phyloP scores from a whole-genome alignment of 352 stramenopile species.

The Phytophthora pini region DNA sequence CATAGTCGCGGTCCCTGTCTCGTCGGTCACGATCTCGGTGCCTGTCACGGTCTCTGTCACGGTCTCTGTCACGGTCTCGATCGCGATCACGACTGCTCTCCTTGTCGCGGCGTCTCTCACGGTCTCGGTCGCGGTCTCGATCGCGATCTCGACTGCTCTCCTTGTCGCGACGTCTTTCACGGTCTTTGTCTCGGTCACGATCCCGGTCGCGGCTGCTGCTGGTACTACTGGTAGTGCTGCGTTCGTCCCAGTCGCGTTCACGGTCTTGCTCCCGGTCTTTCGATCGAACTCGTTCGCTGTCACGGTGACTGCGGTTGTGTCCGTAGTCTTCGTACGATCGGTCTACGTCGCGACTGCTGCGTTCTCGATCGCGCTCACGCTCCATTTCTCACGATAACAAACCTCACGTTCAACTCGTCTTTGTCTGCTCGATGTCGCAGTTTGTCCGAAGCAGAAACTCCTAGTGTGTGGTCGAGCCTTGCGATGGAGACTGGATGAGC shows the following conservation, averaged over 20 bases:
- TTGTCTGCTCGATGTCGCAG: constrained; percentile 12
- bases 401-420: constrained; percentile 9
- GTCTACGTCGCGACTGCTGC: constrained; percentile 26
- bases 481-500: background rate
- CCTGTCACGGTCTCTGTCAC: constrained; percentile 39
- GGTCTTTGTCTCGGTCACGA: constrained; percentile 33
- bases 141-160: constrained; percentile 15
- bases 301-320: constrained; percentile 31
- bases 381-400: constrained; percentile 37
- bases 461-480: constrained; percentile 15
- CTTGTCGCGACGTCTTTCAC: constrained; percentile 24
- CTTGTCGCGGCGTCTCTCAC: constrained; percentile 22
- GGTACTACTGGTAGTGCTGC: constrained; percentile 34
- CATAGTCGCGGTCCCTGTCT: constrained; percentile 45
- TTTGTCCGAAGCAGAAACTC: constrained; percentile 34
- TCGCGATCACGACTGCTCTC: constrained; percentile 22
- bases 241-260: constrained; percentile 43
- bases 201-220: constrained; percentile 39
- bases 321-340: constrained; percentile 31
- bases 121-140: constrained; percentile 21
- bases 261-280: constrained; percentile 34
- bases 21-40: constrained; percentile 45
- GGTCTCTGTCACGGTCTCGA: constrained; percentile 26
- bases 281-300: constrained; percentile 30
- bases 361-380: constrained; percentile 40